Evolutionary conservation across 2,329 filamentous ascomycete species (phyloP), one percentile per base, ranked within the genome.

Genomic region (Ceratocystis cacaofunesta): DNA sequence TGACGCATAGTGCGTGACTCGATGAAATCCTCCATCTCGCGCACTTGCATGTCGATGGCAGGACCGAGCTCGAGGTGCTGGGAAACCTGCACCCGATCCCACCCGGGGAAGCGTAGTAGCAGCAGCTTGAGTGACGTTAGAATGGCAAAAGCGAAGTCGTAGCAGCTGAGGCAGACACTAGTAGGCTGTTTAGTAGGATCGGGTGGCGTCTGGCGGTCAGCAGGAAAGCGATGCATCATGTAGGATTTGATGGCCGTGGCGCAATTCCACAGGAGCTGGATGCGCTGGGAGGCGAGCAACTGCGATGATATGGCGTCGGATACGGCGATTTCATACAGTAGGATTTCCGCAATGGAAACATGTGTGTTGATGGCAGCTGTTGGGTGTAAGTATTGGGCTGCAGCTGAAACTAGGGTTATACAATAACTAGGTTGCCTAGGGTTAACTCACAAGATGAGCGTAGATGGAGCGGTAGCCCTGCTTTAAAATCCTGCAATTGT

Each of bases 81-180:
- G 4, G 74, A 71, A 25, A 76, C 74, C 1, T 71, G 69, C 1
- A 69, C 69, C 2, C 76, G 70, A 62, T 80, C 75, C 79, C 79
- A 81, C 0, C 79, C 79, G 0, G 78, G 77, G 0, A 76, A 68
- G 48, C 74, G 73, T 12, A 80, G 71, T 10, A 75, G 77, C 66
- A 78, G 73, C n/a, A 82, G 74, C 70, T 78, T 78, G 19, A 81
- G 74, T 48, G 73, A 75, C 0, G 74, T 76, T 68, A 82, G 74
- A 68, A 80, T 74, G 36, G 75, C 73, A 68, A 77, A 81, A 62
- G 78, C 74, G 58, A 78, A 75, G 69, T 81, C 79, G 25, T 78
- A 80, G 7, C 76, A 75, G 15, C 74, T 74, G 64, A 80, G 73
- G 69, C 75, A 76, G 15, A 78, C 71, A 65, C 77, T 78, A 15